Conservation (phyloP, 1,284 basidiomycete species). For the Fistulina hepatica region DNA sequence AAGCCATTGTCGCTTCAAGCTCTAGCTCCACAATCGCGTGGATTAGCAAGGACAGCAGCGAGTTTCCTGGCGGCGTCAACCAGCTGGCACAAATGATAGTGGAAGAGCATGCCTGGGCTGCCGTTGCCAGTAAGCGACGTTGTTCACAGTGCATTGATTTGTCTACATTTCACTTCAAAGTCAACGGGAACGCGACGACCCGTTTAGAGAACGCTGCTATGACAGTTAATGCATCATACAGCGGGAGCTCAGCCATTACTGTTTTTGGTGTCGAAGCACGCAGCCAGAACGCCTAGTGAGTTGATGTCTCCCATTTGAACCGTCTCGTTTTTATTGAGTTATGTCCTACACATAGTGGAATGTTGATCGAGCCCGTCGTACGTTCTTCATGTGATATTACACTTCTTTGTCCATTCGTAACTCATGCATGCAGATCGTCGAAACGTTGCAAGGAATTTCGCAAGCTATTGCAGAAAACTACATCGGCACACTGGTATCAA, state of each 20-base stretch:
- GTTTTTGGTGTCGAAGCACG: slow-evolving; percentile 25
- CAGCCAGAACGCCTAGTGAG: slow-evolving; percentile 40
- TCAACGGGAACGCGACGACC: slow-evolving; percentile 13
- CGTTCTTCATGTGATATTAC: too few species aligned
- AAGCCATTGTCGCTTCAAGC: slow-evolving; percentile 21
- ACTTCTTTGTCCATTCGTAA: too few species aligned
- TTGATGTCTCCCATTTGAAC: too few species aligned
- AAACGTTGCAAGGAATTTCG: too few species aligned
- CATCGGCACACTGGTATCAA: too few species aligned
- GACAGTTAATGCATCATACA: slow-evolving; percentile 22
- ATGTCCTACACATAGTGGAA: too few species aligned
- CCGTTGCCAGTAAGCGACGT: slow-evolving; percentile 12
- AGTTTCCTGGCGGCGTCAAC: slow-evolving; percentile 31
- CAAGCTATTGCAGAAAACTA: too few species aligned
- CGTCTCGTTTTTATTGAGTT: too few species aligned
- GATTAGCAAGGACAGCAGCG: slow-evolving; percentile 26
- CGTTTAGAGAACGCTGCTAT: slow-evolving; percentile 23
- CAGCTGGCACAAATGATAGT: slow-evolving; percentile 12
- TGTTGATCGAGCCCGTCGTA: too few species aligned
- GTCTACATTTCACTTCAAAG: too few species aligned
- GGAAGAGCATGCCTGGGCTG: slow-evolving; percentile 16
- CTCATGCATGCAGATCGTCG: too few species aligned
- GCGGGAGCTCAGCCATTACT: slow-evolving; percentile 27
- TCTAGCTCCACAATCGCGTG: slow-evolving; percentile 25
- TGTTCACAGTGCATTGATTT: not conserved